Base-by-base conservation (phyloP, 257 asterid genomes). In the Ocimum tenuiflorum region DNA sequence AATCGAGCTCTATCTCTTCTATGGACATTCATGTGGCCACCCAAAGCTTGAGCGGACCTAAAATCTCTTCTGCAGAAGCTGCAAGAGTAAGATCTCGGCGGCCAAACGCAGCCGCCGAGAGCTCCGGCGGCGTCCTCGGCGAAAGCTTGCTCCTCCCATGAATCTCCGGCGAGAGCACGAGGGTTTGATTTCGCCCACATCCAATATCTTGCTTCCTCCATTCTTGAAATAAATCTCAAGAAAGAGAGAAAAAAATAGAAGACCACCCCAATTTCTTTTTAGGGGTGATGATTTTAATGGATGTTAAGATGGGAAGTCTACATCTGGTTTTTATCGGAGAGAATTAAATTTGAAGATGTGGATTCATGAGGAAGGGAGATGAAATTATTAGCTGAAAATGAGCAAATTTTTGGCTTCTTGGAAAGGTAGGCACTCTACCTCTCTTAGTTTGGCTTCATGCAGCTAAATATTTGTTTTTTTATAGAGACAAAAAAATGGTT, bases 61-160 rank as follows among this genome's bases (percentile, higher is more conserved):
- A 91, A 91, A 65, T 91, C 98, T 36, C 96, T 75, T 67, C 85
- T 63, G 71, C 98, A 91, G 56, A 91, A 91, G 77, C 81, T 87
- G 77, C 98, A 91, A 62, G 95, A 73, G 43, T 91, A 91, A 66
- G 91, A 91, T 82, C 98, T 82, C 12, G 98, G 98, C 3, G 98
- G 98, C 98, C 98, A 91, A 48, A 84, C 79, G 8, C 91, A 89
- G 4, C 95, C 96, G 58, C 91, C 96, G 27, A 91, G 89, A 0
- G 74, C 46, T 18, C 91, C 86, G 2, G 95, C 92, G 0, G 95
- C 95, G 55, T 91, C 98, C 65, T 86, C 95, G 0, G 98, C 96
- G 19, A 91, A 91, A 38, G 98, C 98, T 19, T 82, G 86, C n/a
- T 91, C 98, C 61, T 91, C 98, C 98, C 98, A 88, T 0, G 96